Evolutionary conservation across 208 protist species (phyloP), one percentile per base, ranked within the genome.

Genomic region (Blechomonas ayalai): DNA sequence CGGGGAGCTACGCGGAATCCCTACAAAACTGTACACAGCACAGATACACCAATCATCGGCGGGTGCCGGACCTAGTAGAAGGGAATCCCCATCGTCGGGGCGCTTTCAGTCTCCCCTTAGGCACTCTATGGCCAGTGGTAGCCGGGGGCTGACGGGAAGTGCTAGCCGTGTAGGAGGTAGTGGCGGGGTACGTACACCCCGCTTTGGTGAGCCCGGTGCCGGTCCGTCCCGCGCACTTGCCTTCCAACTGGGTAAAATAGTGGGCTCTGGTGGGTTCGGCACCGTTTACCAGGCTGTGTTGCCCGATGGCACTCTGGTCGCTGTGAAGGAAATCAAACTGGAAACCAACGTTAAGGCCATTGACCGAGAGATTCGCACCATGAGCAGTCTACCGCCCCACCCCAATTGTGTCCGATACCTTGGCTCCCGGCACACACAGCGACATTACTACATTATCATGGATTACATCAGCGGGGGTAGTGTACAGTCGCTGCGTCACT

Each of bases 391-490:
- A 16, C 81, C 81, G 5, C 70, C 65, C 9, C 72, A 90, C 55
- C 66, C 75, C 8, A 73, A 90, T 53, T 90, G 81, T 25, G 76
- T 90, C 13, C 76, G 68, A 45, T 90, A 86, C 60, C 58, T 85
- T 46, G 81, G 81, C 23, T 81, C 75, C 1, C 67, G 67, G 8
- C 54, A 81, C 38, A 83, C 64, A 31, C 41, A 47, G 6, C 64
- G 79, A 22, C 73, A 82, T 56, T 75, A 84, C 51, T 90, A 83
- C 38, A 82, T 90, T 41, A 75, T 86, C 45, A 90, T 90, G 81
- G 75, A 90, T 47, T 90, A 79, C 54, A 74, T 90, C 40, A 90
- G 81, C 41, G 81, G 76, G n/a, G 81, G 81, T 23, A 90, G 81
- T 61, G 83, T 90, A 43, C 63, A 70, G 29, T 73, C 70, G 20